These are phyloP conservation scores for Trichothecium sympodiale DNA, from an alignment of 2,329 filamentous ascomycete species.

Conservation along the genomic window DNA sequence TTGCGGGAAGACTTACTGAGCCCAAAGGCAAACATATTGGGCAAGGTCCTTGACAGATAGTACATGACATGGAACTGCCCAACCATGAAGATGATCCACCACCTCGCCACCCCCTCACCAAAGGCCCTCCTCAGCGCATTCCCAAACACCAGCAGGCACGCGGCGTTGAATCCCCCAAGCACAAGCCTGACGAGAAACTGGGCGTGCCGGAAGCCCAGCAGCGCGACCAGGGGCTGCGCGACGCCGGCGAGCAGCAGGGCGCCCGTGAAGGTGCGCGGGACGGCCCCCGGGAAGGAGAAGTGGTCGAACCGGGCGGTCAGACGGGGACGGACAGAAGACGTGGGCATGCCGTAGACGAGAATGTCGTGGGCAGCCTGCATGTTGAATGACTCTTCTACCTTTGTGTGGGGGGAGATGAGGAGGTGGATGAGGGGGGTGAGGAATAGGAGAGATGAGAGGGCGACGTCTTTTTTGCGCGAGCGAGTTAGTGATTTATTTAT, in stretches of 20 bases:
- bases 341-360: slow-evolving; percentile 66
- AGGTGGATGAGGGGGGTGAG: slow-evolving; percentile 61
- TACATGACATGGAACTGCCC: slow-evolving; percentile 89
- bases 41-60: slow-evolving; percentile 83
- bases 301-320: slow-evolving; percentile 70
- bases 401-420: slow-evolving; percentile 72
- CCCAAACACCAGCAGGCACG: slow-evolving; percentile 55
- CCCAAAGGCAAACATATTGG: slow-evolving; percentile 93
- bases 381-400: slow-evolving; percentile 98
- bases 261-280: slow-evolving; percentile 84
- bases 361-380: slow-evolving; percentile 91
- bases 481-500: slow-evolving; percentile 4
- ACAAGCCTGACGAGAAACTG: slow-evolving; percentile 61
- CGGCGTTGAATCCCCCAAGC: slow-evolving; percentile 66
- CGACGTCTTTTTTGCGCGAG: slow-evolving; percentile 12
- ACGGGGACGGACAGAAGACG: slow-evolving; percentile 35
- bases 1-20: slow-evolving; percentile 52
- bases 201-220: slow-evolving; percentile 43
- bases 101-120: slow-evolving; percentile 57
- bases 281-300: slow-evolving; percentile 78
- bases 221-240: slow-evolving; percentile 52
- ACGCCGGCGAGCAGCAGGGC: slow-evolving; percentile 64
- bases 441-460: slow-evolving; percentile 22
- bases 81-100: slow-evolving; percentile 69
- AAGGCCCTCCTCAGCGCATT: slow-evolving; percentile 53